A percentile compares a stretch with the other conserved stretches of the same genome.
Conservation (phyloP, 306 rosid genomes). For the Prunus salicina region DNA sequence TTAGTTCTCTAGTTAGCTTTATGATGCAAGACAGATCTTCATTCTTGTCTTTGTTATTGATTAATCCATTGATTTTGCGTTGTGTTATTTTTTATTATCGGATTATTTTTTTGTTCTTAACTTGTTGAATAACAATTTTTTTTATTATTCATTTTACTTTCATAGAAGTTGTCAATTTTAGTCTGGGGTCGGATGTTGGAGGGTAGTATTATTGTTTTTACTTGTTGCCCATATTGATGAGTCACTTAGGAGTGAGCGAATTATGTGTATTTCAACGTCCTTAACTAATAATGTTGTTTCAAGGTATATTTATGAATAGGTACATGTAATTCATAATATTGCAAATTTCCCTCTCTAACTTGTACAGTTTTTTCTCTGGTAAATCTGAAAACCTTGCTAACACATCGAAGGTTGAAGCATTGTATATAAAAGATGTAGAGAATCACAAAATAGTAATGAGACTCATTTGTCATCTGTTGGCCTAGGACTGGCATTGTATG, state of each 20-base stretch:
- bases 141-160: too few relatives aligned
- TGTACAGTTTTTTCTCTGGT: neutral
- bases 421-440: neutral
- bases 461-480: neutral
- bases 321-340: neutral
- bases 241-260: neutral
- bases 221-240: neutral
- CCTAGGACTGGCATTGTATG: neutral
- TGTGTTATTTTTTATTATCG: neutral
- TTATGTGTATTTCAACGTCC: neutral
- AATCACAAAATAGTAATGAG: neutral
- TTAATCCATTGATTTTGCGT: neutral
- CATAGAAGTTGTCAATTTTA: neutral
- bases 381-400: neutral
- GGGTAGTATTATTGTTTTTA: neutral
- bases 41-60: neutral
- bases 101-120: neutral
- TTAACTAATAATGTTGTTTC: neutral
- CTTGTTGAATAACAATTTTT: neutral
- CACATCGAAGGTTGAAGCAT: neutral
- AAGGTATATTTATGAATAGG: neutral
- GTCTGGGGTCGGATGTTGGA: neutral
- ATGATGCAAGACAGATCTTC: conserved; percentile 14
- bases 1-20: conserved; percentile 21
- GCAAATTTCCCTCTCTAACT: neutral